A percentile compares a stretch with the other conserved stretches of the same genome.
These are phyloP conservation scores for Lactuca sativa DNA, from an alignment of 129 eudicot genomes.

Conservation along the genomic window DNA sequence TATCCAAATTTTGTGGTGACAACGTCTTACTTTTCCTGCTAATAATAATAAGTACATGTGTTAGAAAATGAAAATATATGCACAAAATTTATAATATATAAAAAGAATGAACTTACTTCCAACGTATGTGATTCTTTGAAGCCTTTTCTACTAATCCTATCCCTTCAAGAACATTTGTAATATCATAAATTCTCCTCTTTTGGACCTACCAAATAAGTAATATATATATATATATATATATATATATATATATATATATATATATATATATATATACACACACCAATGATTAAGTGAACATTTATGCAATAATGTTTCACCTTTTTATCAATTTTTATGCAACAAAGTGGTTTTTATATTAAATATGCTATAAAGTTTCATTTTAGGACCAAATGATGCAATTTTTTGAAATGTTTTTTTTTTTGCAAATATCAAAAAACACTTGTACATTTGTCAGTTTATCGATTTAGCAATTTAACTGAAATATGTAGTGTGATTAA, in stretches of 20 bases:
- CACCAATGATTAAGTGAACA: background rate
- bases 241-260: too few species aligned
- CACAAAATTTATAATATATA: conserved; percentile 1
- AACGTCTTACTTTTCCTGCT: conserved; percentile 47
- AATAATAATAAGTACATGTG: conserved; percentile 6
- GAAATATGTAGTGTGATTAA: too few species aligned
- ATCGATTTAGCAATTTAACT: too few species aligned
- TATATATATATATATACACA: too few species aligned
- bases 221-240: too few species aligned
- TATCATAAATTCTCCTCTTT: conserved; percentile 84
- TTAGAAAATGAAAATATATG: conserved; percentile 22
- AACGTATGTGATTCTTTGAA: conserved; percentile 62
- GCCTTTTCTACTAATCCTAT: conserved; percentile 75
- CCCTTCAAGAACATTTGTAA: conserved; percentile 87
- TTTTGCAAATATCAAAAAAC: too few species aligned
- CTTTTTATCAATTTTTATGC: background rate
- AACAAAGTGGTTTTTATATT: background rate
- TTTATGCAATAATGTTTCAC: background rate
- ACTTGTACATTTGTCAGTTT: too few species aligned
- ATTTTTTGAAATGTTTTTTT: too few species aligned
- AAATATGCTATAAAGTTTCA: background rate
- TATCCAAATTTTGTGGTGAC: conserved; percentile 35
- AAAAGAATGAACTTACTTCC: conserved; percentile 48
- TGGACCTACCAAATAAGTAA: conserved; percentile 49
- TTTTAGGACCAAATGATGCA: background rate